These are phyloP conservation scores for Clavulina sp. DNA, from an alignment of 768 basidiomycete species.

Conservation along the genomic window DNA sequence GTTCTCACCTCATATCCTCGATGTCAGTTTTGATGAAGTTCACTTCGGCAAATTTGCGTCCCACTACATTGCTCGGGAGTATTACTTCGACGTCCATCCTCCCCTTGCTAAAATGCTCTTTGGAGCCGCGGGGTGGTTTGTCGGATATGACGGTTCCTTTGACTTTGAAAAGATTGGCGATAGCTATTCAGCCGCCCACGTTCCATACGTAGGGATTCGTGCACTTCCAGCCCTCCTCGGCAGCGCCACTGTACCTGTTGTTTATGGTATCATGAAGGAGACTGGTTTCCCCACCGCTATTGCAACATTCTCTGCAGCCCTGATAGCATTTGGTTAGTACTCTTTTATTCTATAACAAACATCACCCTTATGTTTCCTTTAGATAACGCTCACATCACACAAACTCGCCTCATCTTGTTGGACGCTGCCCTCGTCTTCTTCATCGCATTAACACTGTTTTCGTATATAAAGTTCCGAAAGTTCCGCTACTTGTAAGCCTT, in stretches of 20 bases:
- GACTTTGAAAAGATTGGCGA: conserved; percentile 92
- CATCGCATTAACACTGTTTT: conserved; percentile 83
- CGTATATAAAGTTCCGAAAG: conserved; percentile 88
- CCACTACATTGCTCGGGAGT: conserved; percentile 81
- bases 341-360: not conserved
- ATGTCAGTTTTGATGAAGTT: conserved; percentile 83
- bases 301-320: conserved; percentile 70
- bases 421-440: conserved; percentile 92
- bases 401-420: conserved; percentile 90
- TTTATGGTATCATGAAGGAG: conserved; percentile 97
- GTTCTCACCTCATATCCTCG: not conserved
- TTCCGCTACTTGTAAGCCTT: conserved; percentile 60
- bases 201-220: conserved; percentile 89
- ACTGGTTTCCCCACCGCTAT: conserved; percentile 87
- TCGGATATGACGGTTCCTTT: conserved; percentile 90
- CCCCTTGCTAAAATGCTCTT: conserved; percentile 92
- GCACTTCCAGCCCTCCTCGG: conserved; percentile 83
- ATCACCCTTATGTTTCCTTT: conserved; percentile 20
- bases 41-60: conserved; percentile 98
- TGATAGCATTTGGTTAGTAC: conserved; percentile 68
- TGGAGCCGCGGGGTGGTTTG: conserved; percentile 88
- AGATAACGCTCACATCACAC: conserved; percentile 95
- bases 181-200: conserved; percentile 67
- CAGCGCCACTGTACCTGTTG: conserved; percentile 74
- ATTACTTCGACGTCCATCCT: conserved; percentile 99